A percentile compares a stretch with the other conserved stretches of the same genome.
phyloP scores from a whole-genome alignment of 2,329 filamentous ascomycete species.

The Paraphoma sp. region DNA sequence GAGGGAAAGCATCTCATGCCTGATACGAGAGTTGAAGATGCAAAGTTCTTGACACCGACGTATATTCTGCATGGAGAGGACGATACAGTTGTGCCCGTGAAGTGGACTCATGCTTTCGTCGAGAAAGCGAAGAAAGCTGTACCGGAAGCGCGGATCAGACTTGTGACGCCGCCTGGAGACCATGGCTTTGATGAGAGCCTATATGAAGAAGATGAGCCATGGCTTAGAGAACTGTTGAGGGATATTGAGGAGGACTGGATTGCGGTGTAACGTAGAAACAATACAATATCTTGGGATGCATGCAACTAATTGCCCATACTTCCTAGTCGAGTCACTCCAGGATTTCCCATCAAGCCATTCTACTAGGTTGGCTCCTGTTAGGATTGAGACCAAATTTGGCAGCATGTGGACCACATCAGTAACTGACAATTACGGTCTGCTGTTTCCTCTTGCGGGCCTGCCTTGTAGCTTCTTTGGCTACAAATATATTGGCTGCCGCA shows the following conservation, averaged over 20 bases:
- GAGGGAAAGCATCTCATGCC: constrained; percentile 31
- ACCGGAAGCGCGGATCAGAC: constrained; percentile 18
- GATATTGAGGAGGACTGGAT: constrained; percentile 37
- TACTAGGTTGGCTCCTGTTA: too few species aligned
- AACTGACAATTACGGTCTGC: too few species aligned
- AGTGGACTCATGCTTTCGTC: constrained; percentile 33
- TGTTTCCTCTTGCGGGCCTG: too few species aligned
- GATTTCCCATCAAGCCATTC: too few species aligned
- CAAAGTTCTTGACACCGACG: constrained; percentile 31
- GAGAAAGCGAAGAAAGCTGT: constrained; percentile 23
- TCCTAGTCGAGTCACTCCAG: too few species aligned
- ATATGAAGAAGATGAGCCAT: constrained; percentile 32
- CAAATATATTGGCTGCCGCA: too few species aligned
- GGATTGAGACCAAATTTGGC: too few species aligned
- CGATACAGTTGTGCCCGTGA: constrained; percentile 35
- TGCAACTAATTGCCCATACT: too few species aligned
- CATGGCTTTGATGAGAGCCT: constrained; percentile 41
- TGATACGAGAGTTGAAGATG: constrained; percentile 27
- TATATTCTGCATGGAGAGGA: constrained; percentile 39
- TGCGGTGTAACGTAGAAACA: neutral
- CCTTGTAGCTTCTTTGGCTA: too few species aligned
- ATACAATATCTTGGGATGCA: neutral
- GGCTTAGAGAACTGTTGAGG: constrained; percentile 34
- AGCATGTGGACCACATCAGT: too few species aligned
- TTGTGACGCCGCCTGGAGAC: constrained; percentile 26